Base-by-base conservation (phyloP, 768 basidiomycete species). In the Lactifluus pinguis region DNA sequence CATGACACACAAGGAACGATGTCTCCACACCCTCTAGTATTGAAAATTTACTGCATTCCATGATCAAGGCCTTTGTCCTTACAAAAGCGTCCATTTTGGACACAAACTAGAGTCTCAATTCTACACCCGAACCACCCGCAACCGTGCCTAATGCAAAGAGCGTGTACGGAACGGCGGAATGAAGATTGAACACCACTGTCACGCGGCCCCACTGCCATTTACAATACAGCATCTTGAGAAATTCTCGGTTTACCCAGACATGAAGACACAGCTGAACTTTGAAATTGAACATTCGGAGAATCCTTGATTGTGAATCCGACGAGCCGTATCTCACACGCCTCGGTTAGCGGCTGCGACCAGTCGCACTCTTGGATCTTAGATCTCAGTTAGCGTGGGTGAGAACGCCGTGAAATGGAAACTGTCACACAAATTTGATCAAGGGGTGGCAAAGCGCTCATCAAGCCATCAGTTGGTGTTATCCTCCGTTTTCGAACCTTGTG, bases 331-430 rank as follows among this genome's bases (percentile, higher is more conserved):
- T 25, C 25, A 25, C 25, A 25, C 25, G 25, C 25, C 25, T 25
- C 25, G 25, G 25, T 25, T 25, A 25, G 25, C 25, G 25, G 25
- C 25, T 25, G 25, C 25, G 25, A 42, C 9, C n/a, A 19, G 44
- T 19, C 19, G 6, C 17, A 17, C 41, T 19, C n/a, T 44, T 8
- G 44, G n/a, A 44, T 44, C 44, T 44, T 15, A 25, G 45, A 47
- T 25, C 21, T 21, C 10, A 19, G 19, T 7, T 10, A 47, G 19
- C 11, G 11, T 47, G 21, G 10, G 21, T 48, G 45, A 29, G 55
- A 41, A 49, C 29, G n/a, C 55, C 55, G 48, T 57, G 48, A 15
- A 57, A 57, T 57, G 55, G 55, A 57, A 48, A 57, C 36, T 19
- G 56, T 41, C 48, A 57, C 19, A n/a, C 9, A 34, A 6, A 21